phyloP scores from a whole-genome alignment of 768 basidiomycete genomes.

The Harrya chromipes region DNA sequence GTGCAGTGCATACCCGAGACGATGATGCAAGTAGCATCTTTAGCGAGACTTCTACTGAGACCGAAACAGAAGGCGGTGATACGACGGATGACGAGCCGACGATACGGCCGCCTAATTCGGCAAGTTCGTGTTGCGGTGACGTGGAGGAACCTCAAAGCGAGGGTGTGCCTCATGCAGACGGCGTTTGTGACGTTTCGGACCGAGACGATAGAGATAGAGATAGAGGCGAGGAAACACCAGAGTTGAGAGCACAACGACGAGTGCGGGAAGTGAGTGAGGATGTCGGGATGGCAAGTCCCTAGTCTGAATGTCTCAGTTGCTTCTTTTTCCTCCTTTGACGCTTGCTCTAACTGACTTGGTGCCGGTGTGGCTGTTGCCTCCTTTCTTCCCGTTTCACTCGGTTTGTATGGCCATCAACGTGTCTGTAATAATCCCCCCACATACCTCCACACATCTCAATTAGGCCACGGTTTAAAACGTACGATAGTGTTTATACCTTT shows the following conservation, averaged over 20 bases:
- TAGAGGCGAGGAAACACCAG: conserved; percentile 32
- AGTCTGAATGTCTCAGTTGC: conserved; percentile 1
- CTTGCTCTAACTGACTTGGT: neutral
- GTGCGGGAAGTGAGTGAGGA: conserved; percentile 31
- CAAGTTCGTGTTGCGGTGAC: conserved; percentile 38
- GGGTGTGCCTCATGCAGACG: conserved; percentile 25
- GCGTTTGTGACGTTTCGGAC: conserved; percentile 8
- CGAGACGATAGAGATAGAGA: conserved; percentile 26
- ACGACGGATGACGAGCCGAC: conserved; percentile 82
- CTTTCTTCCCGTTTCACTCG: neutral
- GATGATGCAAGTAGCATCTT: conserved; percentile 34
- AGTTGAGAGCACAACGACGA: conserved; percentile 29
- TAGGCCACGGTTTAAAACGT: conserved; percentile 19
- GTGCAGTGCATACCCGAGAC: conserved; percentile 24
- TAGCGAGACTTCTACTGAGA: conserved; percentile 42
- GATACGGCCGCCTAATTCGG: conserved; percentile 53
- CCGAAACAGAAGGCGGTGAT: conserved; percentile 52
- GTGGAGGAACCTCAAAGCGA: conserved; percentile 34
- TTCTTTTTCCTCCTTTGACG: neutral
- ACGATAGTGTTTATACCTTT: conserved; percentile 33
- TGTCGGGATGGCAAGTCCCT: conserved; percentile 31
- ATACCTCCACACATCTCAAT: conserved; percentile 18
- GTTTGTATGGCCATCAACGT: conserved; percentile 11
- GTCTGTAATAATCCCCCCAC: conserved; percentile 21
- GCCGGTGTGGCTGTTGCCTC: neutral